Evolutionary conservation across 352 stramenopile species (phyloP).

Genomic region (Thalassiosira mediterranea): DNA sequence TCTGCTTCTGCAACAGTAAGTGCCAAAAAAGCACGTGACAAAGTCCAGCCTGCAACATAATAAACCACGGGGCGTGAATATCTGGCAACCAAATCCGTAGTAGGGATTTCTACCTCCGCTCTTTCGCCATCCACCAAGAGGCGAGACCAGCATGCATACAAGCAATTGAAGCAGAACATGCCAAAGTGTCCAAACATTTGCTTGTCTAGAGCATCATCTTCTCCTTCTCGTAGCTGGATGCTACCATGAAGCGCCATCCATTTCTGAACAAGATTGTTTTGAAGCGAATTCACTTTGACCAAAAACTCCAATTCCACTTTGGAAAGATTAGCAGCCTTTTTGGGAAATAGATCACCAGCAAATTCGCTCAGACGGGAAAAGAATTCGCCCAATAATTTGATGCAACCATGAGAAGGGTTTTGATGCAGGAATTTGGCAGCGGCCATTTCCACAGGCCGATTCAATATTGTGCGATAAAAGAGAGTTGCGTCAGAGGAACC

Average conservation of each 20-base stretch:
- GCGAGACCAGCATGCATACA: constrained; percentile 16
- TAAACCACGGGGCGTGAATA: constrained; percentile 33
- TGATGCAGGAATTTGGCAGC: no score
- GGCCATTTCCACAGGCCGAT: no score
- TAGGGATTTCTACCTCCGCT: constrained; percentile 13
- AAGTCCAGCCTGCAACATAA: constrained; percentile 34
- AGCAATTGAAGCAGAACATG: constrained; percentile 1
- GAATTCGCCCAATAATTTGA: not conserved
- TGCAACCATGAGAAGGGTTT: constrained; percentile 7
- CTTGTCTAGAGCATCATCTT: not conserved
- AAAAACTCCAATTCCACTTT: constrained; percentile 13
- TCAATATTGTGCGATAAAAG: no score
- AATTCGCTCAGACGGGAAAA: constrained; percentile 10
- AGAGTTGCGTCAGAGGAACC: no score
- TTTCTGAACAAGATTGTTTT: not conserved
- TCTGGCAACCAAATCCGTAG: constrained; percentile 14
- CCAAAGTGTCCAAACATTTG: constrained; percentile 14
- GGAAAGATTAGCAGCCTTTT: constrained; percentile 4
- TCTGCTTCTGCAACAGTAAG: constrained; percentile 9
- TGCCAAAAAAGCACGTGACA: constrained; percentile 18
- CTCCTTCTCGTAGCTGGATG: not conserved
- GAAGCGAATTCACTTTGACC: not conserved
- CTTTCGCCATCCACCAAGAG: constrained; percentile 6
- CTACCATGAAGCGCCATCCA: not conserved
- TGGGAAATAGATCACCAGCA: constrained; percentile 5